These are phyloP conservation scores for Saccharomycopsis sp. DNA, from an alignment of 805 yeast species.

Conservation along the genomic window DNA sequence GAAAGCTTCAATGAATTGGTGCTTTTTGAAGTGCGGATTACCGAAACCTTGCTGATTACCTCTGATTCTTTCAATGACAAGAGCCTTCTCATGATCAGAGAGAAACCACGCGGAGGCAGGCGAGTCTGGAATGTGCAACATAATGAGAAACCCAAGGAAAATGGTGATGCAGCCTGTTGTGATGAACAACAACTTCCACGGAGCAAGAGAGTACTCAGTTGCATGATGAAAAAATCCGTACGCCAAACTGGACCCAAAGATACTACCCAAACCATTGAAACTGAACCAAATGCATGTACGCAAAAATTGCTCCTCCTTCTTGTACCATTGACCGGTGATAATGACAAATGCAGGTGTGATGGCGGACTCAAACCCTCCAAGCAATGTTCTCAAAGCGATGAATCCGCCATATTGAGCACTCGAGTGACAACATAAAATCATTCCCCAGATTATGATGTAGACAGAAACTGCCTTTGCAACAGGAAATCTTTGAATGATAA, in stretches of 20 bases:
- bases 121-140: conserved; percentile 47
- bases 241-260: conserved; percentile 47
- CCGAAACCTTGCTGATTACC: conserved; percentile 54
- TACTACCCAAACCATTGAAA: conserved; percentile 39
- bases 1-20: conserved; percentile 47
- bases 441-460: conserved; percentile 58
- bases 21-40: conserved; percentile 44
- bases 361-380: conserved; percentile 47
- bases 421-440: conserved; percentile 45
- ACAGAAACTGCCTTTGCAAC: conserved; percentile 44
- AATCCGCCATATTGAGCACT: conserved; percentile 39
- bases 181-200: conserved; percentile 59
- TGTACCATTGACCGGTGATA: conserved; percentile 54
- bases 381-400: conserved; percentile 39
- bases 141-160: conserved; percentile 40
- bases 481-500: conserved; percentile 48
- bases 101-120: conserved; percentile 46
- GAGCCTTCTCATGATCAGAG: conserved; percentile 38
- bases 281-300: conserved; percentile 41
- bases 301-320: conserved; percentile 37
- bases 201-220: conserved; percentile 34
- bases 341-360: conserved; percentile 53
- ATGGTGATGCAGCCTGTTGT: conserved; percentile 55
- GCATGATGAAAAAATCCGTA: conserved; percentile 41
- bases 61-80: conserved; percentile 48